Base-by-base conservation (phyloP, 2,329 filamentous ascomycete genomes). In the Trichoderma guizhouense region DNA sequence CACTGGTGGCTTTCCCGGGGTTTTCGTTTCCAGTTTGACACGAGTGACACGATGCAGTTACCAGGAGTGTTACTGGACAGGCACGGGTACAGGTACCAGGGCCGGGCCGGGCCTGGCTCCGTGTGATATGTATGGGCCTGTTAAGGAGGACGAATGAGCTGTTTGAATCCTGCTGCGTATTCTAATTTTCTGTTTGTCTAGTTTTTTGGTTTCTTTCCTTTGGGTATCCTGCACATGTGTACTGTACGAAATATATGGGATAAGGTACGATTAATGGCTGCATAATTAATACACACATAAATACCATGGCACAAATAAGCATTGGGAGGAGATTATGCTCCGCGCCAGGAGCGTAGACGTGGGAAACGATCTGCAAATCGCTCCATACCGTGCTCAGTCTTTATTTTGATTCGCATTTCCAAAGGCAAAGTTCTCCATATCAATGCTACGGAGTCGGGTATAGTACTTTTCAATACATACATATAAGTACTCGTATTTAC, bases 31-130 rank as follows among this genome's bases (percentile, higher is more conserved):
- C 47, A 34, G 36, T 71, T 71, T 61, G 62, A 60, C 39, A 66
- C 21, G 62, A 71, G 62, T 71, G 69, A 67, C 63, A 65, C 63
- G 62, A 71, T 67, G 39, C 57, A 69, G 47, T 62, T 69, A 61
- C 53, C 39, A 9, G 32, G 21, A 26, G 60, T 62, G 39, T 21
- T 43, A 51, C 53, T 39, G n/a, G 34, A 39, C 58, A 62, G 58
- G 30, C 34, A 32, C 62, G 47, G 64, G 63, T 36, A 32, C 64
- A 57, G 53, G 32, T 62, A 36, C 39, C 43, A 34, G 36, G 66
- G 36, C 55, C 18, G 28, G 66, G 28, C 30, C 28, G 28, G 28
- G 32, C 39, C 39, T 43, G 28, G 39, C 47, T 24, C n/a, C n/a
- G 63, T 32, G 21, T n/a, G 47, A 55, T 55, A 36, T 43, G 39